A percentile compares a stretch with the other conserved stretches of the same genome.
phyloP scores from a whole-genome alignment of 2,329 filamentous ascomycete species.

The Talaromyces funiculosus region DNA sequence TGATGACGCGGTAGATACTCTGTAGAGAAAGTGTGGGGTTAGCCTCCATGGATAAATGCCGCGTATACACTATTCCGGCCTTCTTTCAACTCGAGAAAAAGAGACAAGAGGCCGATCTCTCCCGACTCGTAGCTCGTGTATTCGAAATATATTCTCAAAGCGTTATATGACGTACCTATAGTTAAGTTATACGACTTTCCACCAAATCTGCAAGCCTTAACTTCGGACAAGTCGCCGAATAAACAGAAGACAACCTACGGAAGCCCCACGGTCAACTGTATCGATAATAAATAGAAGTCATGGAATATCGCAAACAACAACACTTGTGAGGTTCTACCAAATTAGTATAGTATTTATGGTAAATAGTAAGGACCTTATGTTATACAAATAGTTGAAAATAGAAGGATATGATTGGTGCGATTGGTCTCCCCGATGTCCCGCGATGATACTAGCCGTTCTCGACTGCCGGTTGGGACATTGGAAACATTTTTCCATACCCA shows the following conservation, averaged over 20 bases:
- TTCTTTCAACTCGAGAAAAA: neutral
- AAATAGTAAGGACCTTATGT: neutral
- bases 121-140: neutral
- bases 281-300: neutral
- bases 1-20: neutral
- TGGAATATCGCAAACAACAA: neutral
- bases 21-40: neutral
- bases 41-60: neutral
- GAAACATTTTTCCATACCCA: neutral
- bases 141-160: neutral
- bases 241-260: neutral
- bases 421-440: conserved; percentile 4
- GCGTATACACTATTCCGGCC: neutral
- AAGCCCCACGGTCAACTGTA: neutral
- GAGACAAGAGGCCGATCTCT: neutral
- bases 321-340: neutral
- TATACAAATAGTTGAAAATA: neutral
- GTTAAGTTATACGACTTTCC: neutral
- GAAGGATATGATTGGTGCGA: neutral
- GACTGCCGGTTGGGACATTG: neutral
- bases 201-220: neutral
- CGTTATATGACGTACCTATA: neutral
- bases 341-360: neutral
- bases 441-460: neutral
- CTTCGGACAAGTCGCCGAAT: neutral